Conservation (phyloP, 2,329 filamentous ascomycete species). For the Cytospora chrysosperma region DNA sequence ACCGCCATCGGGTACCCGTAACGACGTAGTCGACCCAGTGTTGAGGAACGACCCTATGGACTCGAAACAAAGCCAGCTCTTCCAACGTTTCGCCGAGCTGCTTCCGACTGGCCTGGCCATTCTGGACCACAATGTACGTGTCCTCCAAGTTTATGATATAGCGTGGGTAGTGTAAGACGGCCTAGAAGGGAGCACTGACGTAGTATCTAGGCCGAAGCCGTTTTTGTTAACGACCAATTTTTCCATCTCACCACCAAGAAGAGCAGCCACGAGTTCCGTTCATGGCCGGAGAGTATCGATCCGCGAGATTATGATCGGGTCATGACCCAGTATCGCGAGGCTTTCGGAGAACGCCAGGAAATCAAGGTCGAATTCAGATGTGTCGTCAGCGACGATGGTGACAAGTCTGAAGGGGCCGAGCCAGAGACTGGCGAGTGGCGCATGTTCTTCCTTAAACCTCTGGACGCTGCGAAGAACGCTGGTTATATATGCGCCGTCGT, state of each 20-base stretch:
- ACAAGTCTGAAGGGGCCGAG: background rate
- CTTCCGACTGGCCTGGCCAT: conserved; percentile 7
- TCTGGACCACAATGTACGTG: background rate
- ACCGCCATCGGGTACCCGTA: background rate
- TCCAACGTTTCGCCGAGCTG: conserved; percentile 10
- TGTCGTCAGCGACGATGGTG: conserved; percentile 1
- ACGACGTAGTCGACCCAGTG: background rate
- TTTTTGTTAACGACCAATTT: conserved; percentile 16
- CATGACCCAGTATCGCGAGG: conserved; percentile 13
- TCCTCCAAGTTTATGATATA: too few species aligned
- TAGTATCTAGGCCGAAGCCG: background rate
- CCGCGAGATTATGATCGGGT: conserved; percentile 14
- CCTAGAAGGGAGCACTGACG: background rate
- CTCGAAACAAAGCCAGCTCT: conserved; percentile 11
- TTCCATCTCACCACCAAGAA: conserved; percentile 11
- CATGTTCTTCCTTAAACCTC: conserved; percentile 11
- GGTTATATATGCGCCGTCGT: conserved; percentile 12
- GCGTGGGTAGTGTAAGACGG: background rate
- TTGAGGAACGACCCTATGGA: background rate
- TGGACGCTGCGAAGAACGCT: background rate
- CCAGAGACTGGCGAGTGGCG: conserved; percentile 6
- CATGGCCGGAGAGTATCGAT: conserved; percentile 17
- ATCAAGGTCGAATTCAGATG: conserved; percentile 16
- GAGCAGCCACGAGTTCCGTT: conserved; percentile 6
- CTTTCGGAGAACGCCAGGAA: conserved; percentile 6